Evolutionary conservation across 2,329 filamentous ascomycete species (phyloP).

Genomic region (Xylariaceae sp.): DNA sequence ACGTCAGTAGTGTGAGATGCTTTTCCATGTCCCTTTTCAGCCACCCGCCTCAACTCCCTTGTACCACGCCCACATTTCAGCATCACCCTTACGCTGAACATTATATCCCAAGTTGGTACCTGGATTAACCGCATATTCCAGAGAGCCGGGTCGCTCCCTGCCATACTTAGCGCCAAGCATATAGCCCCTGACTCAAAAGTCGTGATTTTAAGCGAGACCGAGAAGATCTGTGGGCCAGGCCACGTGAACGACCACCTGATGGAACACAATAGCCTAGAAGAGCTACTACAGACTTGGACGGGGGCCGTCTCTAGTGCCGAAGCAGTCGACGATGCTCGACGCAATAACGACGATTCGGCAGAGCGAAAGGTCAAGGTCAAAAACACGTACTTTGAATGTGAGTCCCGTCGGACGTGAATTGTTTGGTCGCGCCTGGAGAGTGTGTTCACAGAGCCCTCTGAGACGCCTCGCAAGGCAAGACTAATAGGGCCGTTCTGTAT

Average conservation of each 20-base stretch:
- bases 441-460: no score
- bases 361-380: slow-evolving; percentile 30
- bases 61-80: no score
- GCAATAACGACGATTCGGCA: neutral
- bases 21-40: no score
- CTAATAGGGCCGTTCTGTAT: no score
- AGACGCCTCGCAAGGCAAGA: no score
- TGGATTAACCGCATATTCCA: no score
- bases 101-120: no score
- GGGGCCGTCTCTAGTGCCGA: slow-evolving; percentile 17
- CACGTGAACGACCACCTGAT: slow-evolving; percentile 38
- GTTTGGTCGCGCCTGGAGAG: no score
- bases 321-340: slow-evolving; percentile 9
- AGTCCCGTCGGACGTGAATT: no score
- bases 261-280: slow-evolving; percentile 48
- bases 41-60: no score
- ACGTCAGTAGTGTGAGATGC: slow-evolving; percentile 50
- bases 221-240: slow-evolving; percentile 53
- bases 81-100: no score
- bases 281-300: slow-evolving; percentile 47
- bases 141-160: slow-evolving; percentile 60
- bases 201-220: slow-evolving; percentile 53
- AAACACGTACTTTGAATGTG: slow-evolving; percentile 60
- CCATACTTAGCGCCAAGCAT: slow-evolving; percentile 50
- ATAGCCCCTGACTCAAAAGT: slow-evolving; percentile 42